A percentile compares a stretch with the other conserved stretches of the same genome.
These are phyloP conservation scores for Psilocybe tampanensis DNA, from an alignment of 768 basidiomycete species.

Conservation along the genomic window DNA sequence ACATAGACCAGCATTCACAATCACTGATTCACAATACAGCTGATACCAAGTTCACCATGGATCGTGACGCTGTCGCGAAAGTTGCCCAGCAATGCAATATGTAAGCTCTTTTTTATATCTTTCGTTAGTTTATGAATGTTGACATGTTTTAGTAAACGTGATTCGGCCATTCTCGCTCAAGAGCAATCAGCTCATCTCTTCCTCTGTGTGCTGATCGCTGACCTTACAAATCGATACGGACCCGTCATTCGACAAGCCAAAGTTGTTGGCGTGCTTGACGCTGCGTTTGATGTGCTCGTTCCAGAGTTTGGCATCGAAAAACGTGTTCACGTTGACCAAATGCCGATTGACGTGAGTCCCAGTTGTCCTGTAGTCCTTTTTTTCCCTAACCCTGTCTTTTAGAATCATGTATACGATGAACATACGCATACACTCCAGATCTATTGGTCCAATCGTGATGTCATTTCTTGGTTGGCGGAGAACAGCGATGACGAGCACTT, in stretches of 20 bases:
- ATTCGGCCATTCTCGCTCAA: slow-evolving; percentile 89
- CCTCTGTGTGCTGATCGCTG: slow-evolving; percentile 92
- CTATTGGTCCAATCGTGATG: slow-evolving; percentile 95
- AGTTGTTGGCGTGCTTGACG: slow-evolving; percentile 95
- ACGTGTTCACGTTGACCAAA: slow-evolving; percentile 97
- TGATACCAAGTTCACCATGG: slow-evolving; percentile 95
- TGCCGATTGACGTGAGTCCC: slow-evolving; percentile 89
- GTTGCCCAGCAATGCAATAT: slow-evolving; percentile 98
- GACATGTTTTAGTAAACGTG: slow-evolving; percentile 65
- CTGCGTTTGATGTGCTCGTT: slow-evolving; percentile 95
- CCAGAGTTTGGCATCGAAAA: slow-evolving; percentile 99
- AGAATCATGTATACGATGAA: slow-evolving; percentile 97
- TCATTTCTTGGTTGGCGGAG: slow-evolving; percentile 93
- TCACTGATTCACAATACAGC: slow-evolving; percentile 28
- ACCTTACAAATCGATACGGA: slow-evolving; percentile 92
- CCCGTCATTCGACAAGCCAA: slow-evolving; percentile 95
- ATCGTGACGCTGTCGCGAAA: slow-evolving; percentile 96
- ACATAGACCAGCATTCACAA: slow-evolving; percentile 9
- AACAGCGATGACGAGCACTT: slow-evolving; percentile 96
- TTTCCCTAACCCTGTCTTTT: slow-evolving; percentile 12
- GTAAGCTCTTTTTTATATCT: slow-evolving; percentile 46
- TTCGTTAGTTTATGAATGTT: not conserved
- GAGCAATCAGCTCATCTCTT: slow-evolving; percentile 96
- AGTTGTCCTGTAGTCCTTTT: not conserved
- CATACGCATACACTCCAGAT: slow-evolving; percentile 90